Conservation (phyloP, 768 basidiomycete species). For the Phylloporus sp. region DNA sequence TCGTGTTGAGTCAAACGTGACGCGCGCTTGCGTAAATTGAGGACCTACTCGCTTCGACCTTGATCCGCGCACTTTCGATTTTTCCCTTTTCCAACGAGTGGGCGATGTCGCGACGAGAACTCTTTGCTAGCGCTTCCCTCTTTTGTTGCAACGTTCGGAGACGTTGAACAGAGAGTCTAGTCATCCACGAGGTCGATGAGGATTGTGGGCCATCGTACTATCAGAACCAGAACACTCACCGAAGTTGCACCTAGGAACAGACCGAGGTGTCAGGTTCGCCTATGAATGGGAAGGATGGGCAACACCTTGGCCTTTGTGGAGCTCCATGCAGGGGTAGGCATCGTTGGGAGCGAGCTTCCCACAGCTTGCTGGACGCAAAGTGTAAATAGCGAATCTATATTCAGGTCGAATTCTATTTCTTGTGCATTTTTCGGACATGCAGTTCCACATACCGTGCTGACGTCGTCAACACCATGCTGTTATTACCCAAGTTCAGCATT, state of each 20-base stretch:
- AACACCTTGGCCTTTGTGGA: constrained; percentile 56
- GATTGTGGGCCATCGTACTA: not conserved
- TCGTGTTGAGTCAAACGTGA: constrained; percentile 18
- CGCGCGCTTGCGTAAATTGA: not conserved
- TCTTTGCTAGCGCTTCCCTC: constrained; percentile 80
- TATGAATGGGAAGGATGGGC: not conserved
- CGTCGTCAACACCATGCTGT: constrained; percentile 8
- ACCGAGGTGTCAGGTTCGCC: constrained; percentile 3
- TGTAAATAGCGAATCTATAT: too few species aligned
- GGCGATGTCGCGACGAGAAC: constrained; percentile 74
- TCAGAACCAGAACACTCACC: constrained; percentile 30
- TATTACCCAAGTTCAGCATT: constrained; percentile 29
- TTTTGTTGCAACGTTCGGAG: constrained; percentile 86
- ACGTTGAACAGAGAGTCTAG: constrained; percentile 78
- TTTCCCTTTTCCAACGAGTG: constrained; percentile 73
- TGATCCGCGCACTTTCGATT: constrained; percentile 78
- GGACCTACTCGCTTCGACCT: constrained; percentile 73
- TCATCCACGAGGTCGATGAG: not conserved
- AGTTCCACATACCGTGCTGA: too few species aligned
- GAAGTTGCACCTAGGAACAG: constrained; percentile 43
- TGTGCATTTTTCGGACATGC: too few species aligned
- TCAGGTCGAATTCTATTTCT: constrained; percentile 1
- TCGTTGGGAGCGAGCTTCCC: too few species aligned
- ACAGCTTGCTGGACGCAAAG: too few species aligned
- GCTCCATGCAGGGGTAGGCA: constrained; percentile 45